Evolutionary conservation across 345 rosid species (phyloP), one percentile per base, ranked within the genome.

Genomic region (Nephelium lappaceum): DNA sequence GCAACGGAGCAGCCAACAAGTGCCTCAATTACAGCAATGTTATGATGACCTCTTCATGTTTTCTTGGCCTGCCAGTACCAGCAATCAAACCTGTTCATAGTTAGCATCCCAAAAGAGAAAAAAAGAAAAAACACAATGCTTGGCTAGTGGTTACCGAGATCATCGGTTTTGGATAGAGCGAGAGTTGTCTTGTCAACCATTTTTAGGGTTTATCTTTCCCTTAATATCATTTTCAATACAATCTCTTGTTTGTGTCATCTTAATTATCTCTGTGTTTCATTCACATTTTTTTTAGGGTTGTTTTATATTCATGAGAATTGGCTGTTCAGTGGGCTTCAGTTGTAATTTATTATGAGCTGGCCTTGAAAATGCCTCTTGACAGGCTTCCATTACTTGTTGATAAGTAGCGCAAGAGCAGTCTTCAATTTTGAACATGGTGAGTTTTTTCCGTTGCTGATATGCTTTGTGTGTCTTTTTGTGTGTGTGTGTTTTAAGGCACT

Each of bases 51-150:
- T 74, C 88, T 15, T 43, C 81, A n/a, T 85, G 77, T 63, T 82
- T 76, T 57, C 78, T 82, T 38, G 82, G 79, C 24, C 14, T 88
- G 80, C 83, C 83, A 19, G 75, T 87, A 5, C 85, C 87, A 19
- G 78, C 87, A 21, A 25, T 81, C 31, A 85, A 86, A 76, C 86
- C 91, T 5, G 79, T 88, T 62, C 86, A 79, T 11, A 80, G 81
- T 42, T 58, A 27, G 14, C n/a, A 6, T 16, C 25, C 27, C 24
- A 41, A 4, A 27, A 18, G 36, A 31, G 36, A 2, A 31, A 31
- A 6, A 9, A 11, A 38, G 18, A 36, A 31, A 25, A 6, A 23
- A 69, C 36, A 41, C 27, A 38, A 21, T 11, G 66, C 43, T 12
- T 6, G 11, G 38, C 38, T 4, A 2, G 36, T 31, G 3, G 36